Conservation (phyloP, 2,329 filamentous ascomycete genomes). For the Emmonsia crescens region DNA sequence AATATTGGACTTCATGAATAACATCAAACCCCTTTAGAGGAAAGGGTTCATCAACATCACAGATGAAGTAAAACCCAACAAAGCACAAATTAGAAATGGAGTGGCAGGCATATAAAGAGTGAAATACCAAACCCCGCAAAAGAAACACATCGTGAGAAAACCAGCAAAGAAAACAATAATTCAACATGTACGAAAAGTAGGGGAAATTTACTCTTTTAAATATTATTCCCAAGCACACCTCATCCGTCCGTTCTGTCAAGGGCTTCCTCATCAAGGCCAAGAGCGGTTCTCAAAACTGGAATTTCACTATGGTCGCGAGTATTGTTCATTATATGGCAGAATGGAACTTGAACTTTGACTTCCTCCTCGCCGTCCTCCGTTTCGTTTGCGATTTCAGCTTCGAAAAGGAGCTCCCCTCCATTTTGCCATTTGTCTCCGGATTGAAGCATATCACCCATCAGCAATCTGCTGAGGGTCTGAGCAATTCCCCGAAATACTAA, state of each 20-base stretch:
- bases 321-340: constrained; percentile 73
- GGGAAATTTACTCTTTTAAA: not conserved
- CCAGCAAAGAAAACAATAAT: not conserved
- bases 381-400: constrained; percentile 24
- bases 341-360: constrained; percentile 54
- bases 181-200: not conserved
- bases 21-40: not conserved
- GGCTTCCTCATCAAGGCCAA: constrained; percentile 38
- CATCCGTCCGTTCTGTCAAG: not conserved
- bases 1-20: too few relatives aligned
- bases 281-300: constrained; percentile 50
- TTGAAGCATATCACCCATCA: constrained; percentile 48
- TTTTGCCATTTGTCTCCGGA: constrained; percentile 58
- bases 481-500: constrained; percentile 40
- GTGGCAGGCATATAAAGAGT: not conserved
- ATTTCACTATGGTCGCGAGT: constrained; percentile 70
- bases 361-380: constrained; percentile 12
- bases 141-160: not conserved
- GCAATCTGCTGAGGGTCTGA: constrained; percentile 50
- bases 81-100: not conserved
- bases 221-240: not conserved
- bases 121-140: not conserved
- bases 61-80: not conserved
- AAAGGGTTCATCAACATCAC: not conserved
- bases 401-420: constrained; percentile 70